phyloP scores from a whole-genome alignment of 352 stramenopile genomes.

The Globisporangium paroecandrum region DNA sequence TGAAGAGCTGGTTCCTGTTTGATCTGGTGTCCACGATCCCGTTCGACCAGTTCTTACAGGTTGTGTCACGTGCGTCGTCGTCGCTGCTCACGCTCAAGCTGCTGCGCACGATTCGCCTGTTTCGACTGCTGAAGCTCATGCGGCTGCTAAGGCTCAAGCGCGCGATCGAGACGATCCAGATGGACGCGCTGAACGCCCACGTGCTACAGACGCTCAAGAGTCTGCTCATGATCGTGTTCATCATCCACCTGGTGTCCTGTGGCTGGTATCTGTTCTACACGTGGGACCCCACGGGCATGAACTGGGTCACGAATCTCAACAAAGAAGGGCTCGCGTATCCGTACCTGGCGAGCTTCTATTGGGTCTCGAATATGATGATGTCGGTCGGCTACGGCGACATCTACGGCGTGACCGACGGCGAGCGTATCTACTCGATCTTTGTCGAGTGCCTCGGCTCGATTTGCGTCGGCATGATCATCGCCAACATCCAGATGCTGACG shows the following conservation, averaged over 20 bases:
- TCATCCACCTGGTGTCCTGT: constrained; percentile 73
- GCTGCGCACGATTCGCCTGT: constrained; percentile 65
- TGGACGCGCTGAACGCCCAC: constrained; percentile 74
- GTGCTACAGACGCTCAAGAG: constrained; percentile 72
- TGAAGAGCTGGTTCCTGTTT: constrained; percentile 75
- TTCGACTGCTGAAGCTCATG: constrained; percentile 77
- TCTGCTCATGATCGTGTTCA: constrained; percentile 69
- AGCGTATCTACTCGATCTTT: constrained; percentile 84
- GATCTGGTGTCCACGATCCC: constrained; percentile 66
- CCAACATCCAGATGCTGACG: constrained; percentile 90
- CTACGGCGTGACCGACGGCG: constrained; percentile 67
- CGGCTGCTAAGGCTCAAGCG: constrained; percentile 61
- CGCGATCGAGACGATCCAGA: constrained; percentile 57
- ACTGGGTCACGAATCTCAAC: constrained; percentile 66
- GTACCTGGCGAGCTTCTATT: constrained; percentile 91
- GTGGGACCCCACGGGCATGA: constrained; percentile 60
- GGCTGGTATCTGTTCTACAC: constrained; percentile 84
- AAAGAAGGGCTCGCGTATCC: constrained; percentile 45
- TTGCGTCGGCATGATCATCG: constrained; percentile 90
- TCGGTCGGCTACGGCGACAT: constrained; percentile 92
- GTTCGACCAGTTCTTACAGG: constrained; percentile 61
- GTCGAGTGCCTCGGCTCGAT: constrained; percentile 82
- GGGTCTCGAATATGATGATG: constrained; percentile 93
- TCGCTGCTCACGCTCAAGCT: constrained; percentile 71
- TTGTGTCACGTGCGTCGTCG: constrained; percentile 37